Base-by-base conservation (phyloP, 2,329 filamentous ascomycete species). In the Endoconidiophora laricicola region DNA sequence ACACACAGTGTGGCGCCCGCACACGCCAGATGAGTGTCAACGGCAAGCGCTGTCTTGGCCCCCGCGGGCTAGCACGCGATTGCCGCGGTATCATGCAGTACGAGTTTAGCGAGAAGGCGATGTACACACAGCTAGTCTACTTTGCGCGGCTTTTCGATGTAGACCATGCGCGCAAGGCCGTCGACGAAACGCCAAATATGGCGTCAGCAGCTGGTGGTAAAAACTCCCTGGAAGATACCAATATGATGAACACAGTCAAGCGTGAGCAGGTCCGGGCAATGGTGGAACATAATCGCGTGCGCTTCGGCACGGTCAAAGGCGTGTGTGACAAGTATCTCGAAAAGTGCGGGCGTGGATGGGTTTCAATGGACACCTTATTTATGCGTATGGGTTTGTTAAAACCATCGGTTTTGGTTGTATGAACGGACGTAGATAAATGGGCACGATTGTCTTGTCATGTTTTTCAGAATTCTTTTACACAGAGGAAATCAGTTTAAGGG, bases 61-160 rank as follows among this genome's bases (percentile, higher is more conserved):
- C 90, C 14, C 81, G 81, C 57, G 87, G 88, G 1, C 79, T 91
- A 2, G 90, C 83, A 0, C 76, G 80, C 50, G 88, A 86, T 50
- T 98, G 91, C 62, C 69, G 80, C 3, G 91, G 91, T 18, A 78
- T 78, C 46, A 96, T 98, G 88, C 70, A 76, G 20, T 95, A 88
- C 62, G 87, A 93, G 66, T 82, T 85, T 60, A 73, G 76, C 1
- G 91, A 96, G 67, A 90, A 91, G 66, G 81, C 83, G 59, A 74
- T 96, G 53, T 96, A 95, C 68, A 96, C 94, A 63, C 91, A 98
- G 66, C 71, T 98, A 39, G 68, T 96, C 49, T 98, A 94, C 67
- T 83, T 88, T 62, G 76, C 83, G 26, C 74, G 74, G 45, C 66
- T 96, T 50, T 98, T 87, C 71, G 88, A 98, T 64, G 83, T 93